phyloP scores from a whole-genome alignment of 148 eudicot species.

The Diospyros kaki region DNA sequence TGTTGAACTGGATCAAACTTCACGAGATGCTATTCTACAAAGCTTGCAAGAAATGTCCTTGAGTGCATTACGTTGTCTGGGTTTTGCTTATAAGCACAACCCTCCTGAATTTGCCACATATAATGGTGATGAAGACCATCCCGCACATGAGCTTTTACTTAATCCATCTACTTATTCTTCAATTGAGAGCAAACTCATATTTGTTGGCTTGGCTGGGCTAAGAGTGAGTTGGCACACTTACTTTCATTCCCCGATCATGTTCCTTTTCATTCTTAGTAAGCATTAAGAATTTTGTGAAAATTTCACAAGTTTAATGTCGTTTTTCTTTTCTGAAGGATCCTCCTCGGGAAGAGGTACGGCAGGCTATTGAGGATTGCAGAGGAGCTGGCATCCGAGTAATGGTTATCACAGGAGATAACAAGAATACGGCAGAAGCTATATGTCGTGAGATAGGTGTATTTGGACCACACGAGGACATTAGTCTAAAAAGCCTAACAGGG shows the following conservation, averaged over 20 bases:
- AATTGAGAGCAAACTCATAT: conserved; percentile 64
- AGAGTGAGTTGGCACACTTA: conserved; percentile 48
- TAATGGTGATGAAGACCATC: conserved; percentile 46
- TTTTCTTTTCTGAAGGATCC: conserved; percentile 54
- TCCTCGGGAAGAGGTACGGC: conserved; percentile 74
- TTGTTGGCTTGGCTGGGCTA: conserved; percentile 80
- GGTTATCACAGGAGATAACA: conserved; percentile 82
- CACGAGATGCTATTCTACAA: conserved; percentile 42
- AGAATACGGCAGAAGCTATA: conserved; percentile 78
- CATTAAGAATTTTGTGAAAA: neutral
- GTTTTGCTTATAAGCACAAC: conserved; percentile 75
- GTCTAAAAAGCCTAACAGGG: conserved; percentile 61
- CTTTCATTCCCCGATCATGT: neutral
- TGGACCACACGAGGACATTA: conserved; percentile 34
- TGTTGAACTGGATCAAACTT: conserved; percentile 57
- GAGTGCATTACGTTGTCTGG: conserved; percentile 81
- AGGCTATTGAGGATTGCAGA: conserved; percentile 72
- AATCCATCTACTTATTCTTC: conserved; percentile 62
- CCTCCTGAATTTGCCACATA: conserved; percentile 68
- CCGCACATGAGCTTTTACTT: conserved; percentile 69
- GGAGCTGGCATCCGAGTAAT: conserved; percentile 78
- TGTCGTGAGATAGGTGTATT: conserved; percentile 66
- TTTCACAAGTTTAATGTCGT: neutral
- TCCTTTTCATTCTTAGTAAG: neutral
- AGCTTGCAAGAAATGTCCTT: conserved; percentile 71